These are phyloP conservation scores for Paracorniculantispora psalliotae DNA, from an alignment of 2,329 filamentous ascomycete species.

Conservation along the genomic window DNA sequence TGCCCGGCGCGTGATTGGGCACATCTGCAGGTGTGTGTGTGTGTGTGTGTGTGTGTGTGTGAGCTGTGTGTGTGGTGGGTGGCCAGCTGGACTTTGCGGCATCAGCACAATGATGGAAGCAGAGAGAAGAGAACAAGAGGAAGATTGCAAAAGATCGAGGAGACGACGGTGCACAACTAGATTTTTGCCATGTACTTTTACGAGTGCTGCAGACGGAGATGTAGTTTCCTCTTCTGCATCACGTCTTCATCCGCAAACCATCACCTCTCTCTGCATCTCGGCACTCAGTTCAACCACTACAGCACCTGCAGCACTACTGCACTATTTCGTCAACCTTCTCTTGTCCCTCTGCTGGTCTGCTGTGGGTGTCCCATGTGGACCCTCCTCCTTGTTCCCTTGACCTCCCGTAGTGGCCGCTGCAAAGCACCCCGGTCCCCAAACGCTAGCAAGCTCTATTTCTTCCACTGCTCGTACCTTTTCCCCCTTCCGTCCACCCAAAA, in stretches of 20 bases:
- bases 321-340: no score
- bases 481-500: background rate
- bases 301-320: no score
- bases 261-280: background rate
- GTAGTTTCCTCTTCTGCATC: no score
- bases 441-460: background rate
- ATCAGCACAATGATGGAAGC: background rate
- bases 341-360: background rate
- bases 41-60: no score
- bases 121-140: no score
- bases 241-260: background rate
- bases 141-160: no score
- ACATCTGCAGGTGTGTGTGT: background rate
- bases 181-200: background rate
- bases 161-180: no score
- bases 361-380: no score
- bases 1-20: constrained; percentile 6
- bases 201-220: no score
- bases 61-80: background rate
- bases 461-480: background rate
- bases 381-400: background rate
- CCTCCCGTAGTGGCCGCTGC: background rate
- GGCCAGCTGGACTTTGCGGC: background rate
- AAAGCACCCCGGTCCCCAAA: no score
- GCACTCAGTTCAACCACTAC: no score